Evolutionary conservation across 2,329 filamentous ascomycete species (phyloP).

Genomic region (Raffaelea deltoideospora): DNA sequence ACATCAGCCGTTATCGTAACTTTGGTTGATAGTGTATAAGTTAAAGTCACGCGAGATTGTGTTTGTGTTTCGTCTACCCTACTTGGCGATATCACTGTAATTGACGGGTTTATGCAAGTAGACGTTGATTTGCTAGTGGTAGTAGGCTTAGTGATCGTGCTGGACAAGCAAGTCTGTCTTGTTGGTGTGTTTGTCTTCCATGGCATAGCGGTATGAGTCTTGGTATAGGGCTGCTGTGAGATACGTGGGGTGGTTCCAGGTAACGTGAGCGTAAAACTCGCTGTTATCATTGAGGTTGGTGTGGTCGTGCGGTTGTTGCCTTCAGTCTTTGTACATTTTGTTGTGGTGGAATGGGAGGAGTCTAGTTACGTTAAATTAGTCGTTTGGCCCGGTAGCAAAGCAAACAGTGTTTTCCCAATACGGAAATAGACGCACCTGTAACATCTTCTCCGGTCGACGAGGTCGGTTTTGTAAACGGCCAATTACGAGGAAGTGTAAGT

Average conservation of each 20-base stretch:
- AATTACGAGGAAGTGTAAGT: conserved; percentile 2
- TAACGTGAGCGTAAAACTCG: conserved; percentile 3
- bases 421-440: too few species aligned
- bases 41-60: conserved; percentile 1
- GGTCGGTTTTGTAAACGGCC: neutral
- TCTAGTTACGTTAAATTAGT: too few species aligned
- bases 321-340: too few species aligned
- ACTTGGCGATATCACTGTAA: too few species aligned
- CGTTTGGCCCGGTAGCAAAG: too few species aligned
- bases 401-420: too few species aligned
- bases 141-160: neutral
- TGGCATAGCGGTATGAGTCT: too few species aligned
- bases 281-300: conserved; percentile 1
- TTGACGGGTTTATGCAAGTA: conserved; percentile 1
- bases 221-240: too few species aligned
- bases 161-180: neutral
- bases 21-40: conserved; percentile 2
- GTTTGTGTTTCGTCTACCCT: neutral
- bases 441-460: too few species aligned
- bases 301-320: neutral
- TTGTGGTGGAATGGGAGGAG: too few species aligned
- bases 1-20: conserved; percentile 1
- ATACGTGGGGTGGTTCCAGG: too few species aligned
- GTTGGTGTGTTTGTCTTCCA: too few species aligned
- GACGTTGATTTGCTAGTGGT: neutral